phyloP scores from a whole-genome alignment of 192 early-diverging fungal genomes.

The Backusella parvicylindrica region DNA sequence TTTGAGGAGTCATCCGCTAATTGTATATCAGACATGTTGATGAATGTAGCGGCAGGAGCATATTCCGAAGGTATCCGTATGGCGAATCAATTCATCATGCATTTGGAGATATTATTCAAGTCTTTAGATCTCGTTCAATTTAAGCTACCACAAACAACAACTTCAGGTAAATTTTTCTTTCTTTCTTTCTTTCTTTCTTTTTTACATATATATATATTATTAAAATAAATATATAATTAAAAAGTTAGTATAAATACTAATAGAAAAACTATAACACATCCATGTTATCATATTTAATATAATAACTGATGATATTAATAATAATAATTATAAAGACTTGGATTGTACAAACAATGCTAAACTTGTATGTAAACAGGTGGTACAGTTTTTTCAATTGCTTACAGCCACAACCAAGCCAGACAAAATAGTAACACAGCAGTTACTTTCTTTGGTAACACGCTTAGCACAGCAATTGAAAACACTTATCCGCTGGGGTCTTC shows the following conservation, averaged over 20 bases:
- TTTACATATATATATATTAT: not conserved
- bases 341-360: slow-evolving; percentile 83
- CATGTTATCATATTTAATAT: not conserved
- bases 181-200: not conserved
- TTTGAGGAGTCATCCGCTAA: slow-evolving; percentile 88
- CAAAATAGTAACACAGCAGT: slow-evolving; percentile 72
- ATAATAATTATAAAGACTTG: slow-evolving; percentile 37
- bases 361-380: slow-evolving; percentile 87
- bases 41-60: slow-evolving; percentile 68
- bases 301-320: not conserved
- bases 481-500: slow-evolving; percentile 83
- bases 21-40: slow-evolving; percentile 84
- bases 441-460: slow-evolving; percentile 82
- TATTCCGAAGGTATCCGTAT: slow-evolving; percentile 67
- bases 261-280: not conserved
- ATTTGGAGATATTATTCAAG: slow-evolving; percentile 77
- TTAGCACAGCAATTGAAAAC: slow-evolving; percentile 91
- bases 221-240: not conserved
- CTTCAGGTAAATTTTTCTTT: not conserved
- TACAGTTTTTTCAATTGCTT: slow-evolving; percentile 88
- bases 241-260: not conserved
- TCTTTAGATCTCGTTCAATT: slow-evolving; percentile 59
- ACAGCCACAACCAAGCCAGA: slow-evolving; percentile 58
- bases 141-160: not conserved
- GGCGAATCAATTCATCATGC: slow-evolving; percentile 73